Conservation (phyloP, 441 rosid species). For the Biscutella laevigata region DNA sequence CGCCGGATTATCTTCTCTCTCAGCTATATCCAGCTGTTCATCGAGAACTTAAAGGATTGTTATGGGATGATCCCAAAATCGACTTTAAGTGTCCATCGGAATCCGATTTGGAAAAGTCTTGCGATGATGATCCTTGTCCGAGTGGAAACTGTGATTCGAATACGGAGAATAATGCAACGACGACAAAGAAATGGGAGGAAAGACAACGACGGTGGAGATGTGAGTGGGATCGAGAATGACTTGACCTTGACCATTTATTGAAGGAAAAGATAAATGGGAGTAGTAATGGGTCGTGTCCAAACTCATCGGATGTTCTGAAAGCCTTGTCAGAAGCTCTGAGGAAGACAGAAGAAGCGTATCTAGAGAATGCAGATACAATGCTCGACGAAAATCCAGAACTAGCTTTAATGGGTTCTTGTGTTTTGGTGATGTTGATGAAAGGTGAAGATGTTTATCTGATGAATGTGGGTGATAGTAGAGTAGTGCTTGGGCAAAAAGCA, state of each 20-base stretch:
- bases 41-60: constrained; percentile 49
- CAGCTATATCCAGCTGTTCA: constrained; percentile 47
- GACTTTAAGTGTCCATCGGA: too few relatives aligned
- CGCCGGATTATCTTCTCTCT: constrained; percentile 49
- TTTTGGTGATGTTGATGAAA: constrained; percentile 76
- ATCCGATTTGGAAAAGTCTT: too few relatives aligned
- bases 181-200: constrained; percentile 59
- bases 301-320: constrained; percentile 52
- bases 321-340: constrained; percentile 60
- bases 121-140: too few relatives aligned
- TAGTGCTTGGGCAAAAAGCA: constrained; percentile 56
- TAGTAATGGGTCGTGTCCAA: constrained; percentile 28
- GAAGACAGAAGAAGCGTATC: constrained; percentile 62
- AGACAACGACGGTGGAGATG: constrained; percentile 78
- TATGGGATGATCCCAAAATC: constrained; percentile 36
- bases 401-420: constrained; percentile 86
- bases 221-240: constrained; percentile 79
- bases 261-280: constrained; percentile 50
- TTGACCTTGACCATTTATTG: constrained; percentile 62
- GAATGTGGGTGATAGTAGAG: constrained; percentile 88
- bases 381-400: constrained; percentile 69
- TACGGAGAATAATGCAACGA: constrained; percentile 35
- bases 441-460: constrained; percentile 73
- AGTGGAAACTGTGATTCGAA: constrained; percentile 10
- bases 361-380: constrained; percentile 73